Base-by-base conservation (phyloP, 2,329 filamentous ascomycete genomes). In the Scleromitrula shiraiana region DNA sequence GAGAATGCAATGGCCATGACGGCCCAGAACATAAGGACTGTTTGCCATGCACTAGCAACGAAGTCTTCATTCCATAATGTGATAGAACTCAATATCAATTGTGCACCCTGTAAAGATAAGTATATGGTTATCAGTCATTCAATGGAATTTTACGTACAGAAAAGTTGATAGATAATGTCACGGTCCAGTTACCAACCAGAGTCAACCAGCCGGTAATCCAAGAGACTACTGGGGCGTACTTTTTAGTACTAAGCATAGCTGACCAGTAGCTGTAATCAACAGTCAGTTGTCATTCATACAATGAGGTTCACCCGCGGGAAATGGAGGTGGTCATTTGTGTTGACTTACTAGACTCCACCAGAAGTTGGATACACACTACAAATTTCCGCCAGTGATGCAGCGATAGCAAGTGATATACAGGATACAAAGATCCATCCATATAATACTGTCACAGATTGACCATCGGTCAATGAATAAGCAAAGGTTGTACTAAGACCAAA, bases 201-300 rank as follows among this genome's bases (percentile, higher is more conserved):
- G 81, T 85, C 46, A 85, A 62, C 82, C 83, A 87, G 12, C 83
- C 83, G 5, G 82, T 83, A 23, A 85, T 77, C 71, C 82, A 87
- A 8, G 74, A 79, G 40, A 82, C 78, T 45, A 85, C 72, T 2
- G 81, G 81, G 4, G 82, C 80, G 69, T 77, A 86, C 61, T 80
- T 70, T 32, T 71, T 74, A 0, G 80, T 82, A 1, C 76, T 74
- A 19, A 87, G 70, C 77, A 86, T 82, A 2, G 82, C 81, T 46
- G 76, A 82, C 76, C 76, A 78, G 67, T 86, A 86, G 64, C 45
- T 47, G 29, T 4, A 15, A 24, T 22, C 27, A 10, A 23, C 17
- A 36, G 23, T 47, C 12, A 47, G 45, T 47, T 23, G 20, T 14
- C 10, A 33, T 40, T 36, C 39, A 12, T 6, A 10, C 19, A 15